These are phyloP conservation scores for Alternaria solani DNA, from an alignment of 2,329 filamentous ascomycete species.

Conservation along the genomic window DNA sequence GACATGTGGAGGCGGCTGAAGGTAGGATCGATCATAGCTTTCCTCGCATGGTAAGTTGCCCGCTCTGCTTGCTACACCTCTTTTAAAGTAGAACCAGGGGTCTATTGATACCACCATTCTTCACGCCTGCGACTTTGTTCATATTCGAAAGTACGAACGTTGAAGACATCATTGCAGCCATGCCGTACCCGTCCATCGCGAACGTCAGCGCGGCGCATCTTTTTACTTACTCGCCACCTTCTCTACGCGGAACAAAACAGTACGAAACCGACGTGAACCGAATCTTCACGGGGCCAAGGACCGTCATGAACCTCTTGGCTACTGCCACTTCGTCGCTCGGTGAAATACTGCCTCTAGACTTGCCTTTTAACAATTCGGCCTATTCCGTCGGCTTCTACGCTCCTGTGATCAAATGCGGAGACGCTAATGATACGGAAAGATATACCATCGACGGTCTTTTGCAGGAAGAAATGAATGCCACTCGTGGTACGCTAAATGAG, in stretches of 20 bases:
- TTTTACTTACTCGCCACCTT: background rate
- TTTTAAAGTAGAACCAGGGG: background rate
- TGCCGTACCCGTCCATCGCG: background rate
- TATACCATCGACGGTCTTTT: background rate
- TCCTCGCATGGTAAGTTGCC: slow-evolving; percentile 1
- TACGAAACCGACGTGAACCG: background rate
- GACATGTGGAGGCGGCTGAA: background rate
- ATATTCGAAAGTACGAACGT: background rate
- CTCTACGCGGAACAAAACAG: background rate
- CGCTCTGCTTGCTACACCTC: no score
- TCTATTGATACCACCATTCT: background rate
- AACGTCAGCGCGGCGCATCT: background rate
- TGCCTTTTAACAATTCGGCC: background rate
- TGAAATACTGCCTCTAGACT: background rate
- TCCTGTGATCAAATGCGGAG: background rate
- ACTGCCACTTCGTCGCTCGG: slow-evolving; percentile 1
- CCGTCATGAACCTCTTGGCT: background rate
- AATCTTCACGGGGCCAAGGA: background rate
- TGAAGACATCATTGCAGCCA: background rate
- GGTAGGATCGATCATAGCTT: slow-evolving; percentile 1
- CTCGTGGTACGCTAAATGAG: background rate
- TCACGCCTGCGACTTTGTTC: slow-evolving; percentile 1
- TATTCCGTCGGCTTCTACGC: background rate
- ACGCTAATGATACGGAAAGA: background rate
- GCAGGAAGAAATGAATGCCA: background rate